Base-by-base conservation (phyloP, 352 stramenopile genomes). In the Aphanomyces cochlioides region DNA sequence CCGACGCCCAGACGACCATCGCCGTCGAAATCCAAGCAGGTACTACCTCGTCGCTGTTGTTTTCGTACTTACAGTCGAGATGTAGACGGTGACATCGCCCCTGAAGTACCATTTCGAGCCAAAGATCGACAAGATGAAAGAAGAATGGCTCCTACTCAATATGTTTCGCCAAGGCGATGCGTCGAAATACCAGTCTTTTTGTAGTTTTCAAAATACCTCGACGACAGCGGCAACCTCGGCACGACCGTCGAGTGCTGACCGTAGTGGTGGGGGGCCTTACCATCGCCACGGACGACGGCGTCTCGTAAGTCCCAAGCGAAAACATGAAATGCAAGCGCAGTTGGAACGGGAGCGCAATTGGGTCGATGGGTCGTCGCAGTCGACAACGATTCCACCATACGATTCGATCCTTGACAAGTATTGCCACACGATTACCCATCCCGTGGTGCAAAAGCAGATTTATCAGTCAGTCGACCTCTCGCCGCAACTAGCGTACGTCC, bases 341-440 rank as follows among this genome's bases (percentile, higher is more conserved):
- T 19, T 64, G 38, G 75, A 79, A 28, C 73, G 77, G 63, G 81
- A 92, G 48, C 75, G 69, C 28, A 86, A 81, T 54, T 92, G 85
- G 85, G 79, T 87, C 6, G 72, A 61, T 13, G 77, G 70, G 17
- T 88, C 76, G 0, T 73, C 74, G 1, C 76, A 76, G 34, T 77
- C 89, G 47, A 85, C 81, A 1, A 67, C 78, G 5, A 85, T 91
- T 7, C 83, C 85, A 5, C 6, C 66, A 10, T 92, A 92, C 43
- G 83, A 92, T 64, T 90, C 85, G 34, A 92, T 92, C 43, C 61
- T 92, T 13, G 85, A 92, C 75, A 90, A 89, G 70, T 87, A 84
- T 56, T 91, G 85, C 74, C 84, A 81, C 10, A 89, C 81, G 0
- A 83, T 92, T 12, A 91, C 85, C n/a, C 88, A 78, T 36, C 85